Evolutionary conservation across 352 stramenopile species (phyloP).

Genomic region (Pythium plurisporium): DNA sequence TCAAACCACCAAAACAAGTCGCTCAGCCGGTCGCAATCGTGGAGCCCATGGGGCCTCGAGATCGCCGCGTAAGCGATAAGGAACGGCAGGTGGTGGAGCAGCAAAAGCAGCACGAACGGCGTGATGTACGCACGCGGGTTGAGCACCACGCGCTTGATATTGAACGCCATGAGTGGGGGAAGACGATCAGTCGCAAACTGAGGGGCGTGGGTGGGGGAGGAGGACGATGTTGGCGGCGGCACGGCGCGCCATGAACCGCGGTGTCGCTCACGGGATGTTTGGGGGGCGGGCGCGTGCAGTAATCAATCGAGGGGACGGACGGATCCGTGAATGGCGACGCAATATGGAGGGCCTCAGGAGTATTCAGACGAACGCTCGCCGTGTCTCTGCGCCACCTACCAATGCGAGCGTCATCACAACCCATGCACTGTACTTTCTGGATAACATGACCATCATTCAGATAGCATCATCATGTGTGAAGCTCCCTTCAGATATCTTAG

Average conservation of each 20-base stretch:
- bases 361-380: neutral
- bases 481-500: no score
- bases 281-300: neutral
- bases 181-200: neutral
- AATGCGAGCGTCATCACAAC: neutral
- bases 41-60: conserved; percentile 31
- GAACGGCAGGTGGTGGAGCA: conserved; percentile 67
- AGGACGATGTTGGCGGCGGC: no score
- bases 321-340: no score
- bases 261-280: no score
- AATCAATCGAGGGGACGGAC: neutral
- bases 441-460: no score
- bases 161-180: conserved; percentile 19
- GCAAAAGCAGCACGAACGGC: conserved; percentile 46
- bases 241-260: neutral
- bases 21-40: conserved; percentile 35
- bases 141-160: conserved; percentile 67
- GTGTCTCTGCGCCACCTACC: neutral
- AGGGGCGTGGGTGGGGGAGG: neutral
- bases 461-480: no score
- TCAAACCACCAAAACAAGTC: conserved; percentile 59
- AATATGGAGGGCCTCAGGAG: no score
- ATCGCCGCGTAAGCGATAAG: conserved; percentile 48
- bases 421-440: no score
- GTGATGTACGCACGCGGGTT: conserved; percentile 72